These are phyloP conservation scores for Trametes cingulata DNA, from an alignment of 768 basidiomycete species.

Conservation along the genomic window DNA sequence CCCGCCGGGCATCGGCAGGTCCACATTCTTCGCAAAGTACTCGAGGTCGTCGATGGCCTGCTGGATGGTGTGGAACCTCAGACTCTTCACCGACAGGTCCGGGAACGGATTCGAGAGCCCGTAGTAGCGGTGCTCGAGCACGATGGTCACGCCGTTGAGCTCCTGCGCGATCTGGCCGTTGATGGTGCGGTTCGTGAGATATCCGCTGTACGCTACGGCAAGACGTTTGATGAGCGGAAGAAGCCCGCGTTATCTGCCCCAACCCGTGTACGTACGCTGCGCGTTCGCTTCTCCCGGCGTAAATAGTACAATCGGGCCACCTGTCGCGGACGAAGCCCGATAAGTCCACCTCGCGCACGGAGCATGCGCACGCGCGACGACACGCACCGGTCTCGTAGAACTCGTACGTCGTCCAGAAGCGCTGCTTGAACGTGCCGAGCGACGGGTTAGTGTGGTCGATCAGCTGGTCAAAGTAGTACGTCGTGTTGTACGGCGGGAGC, in stretches of 20 bases:
- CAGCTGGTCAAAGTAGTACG: constrained; percentile 56
- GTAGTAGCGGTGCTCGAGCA: constrained; percentile 75
- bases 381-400: constrained; percentile 50
- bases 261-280: constrained; percentile 32
- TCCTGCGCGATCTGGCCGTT: constrained; percentile 67
- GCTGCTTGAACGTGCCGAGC: constrained; percentile 74
- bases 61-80: constrained; percentile 64
- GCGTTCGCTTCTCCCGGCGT: constrained; percentile 71
- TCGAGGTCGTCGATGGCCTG: constrained; percentile 75
- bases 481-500: constrained; percentile 34
- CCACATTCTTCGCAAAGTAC: constrained; percentile 66
- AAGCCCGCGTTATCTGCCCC: background rate
- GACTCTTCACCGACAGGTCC: constrained; percentile 57
- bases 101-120: constrained; percentile 71
- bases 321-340: constrained; percentile 5
- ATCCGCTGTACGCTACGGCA: constrained; percentile 39
- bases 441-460: constrained; percentile 57
- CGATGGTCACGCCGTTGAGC: constrained; percentile 59
- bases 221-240: background rate
- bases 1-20: constrained; percentile 68
- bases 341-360: background rate
- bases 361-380: background rate
- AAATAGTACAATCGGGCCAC: constrained; percentile 61
- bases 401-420: constrained; percentile 71
- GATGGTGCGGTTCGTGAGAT: constrained; percentile 64